Conservation (phyloP, 495 filamentous ascomycete genomes). For the Aspergillus affinis region DNA sequence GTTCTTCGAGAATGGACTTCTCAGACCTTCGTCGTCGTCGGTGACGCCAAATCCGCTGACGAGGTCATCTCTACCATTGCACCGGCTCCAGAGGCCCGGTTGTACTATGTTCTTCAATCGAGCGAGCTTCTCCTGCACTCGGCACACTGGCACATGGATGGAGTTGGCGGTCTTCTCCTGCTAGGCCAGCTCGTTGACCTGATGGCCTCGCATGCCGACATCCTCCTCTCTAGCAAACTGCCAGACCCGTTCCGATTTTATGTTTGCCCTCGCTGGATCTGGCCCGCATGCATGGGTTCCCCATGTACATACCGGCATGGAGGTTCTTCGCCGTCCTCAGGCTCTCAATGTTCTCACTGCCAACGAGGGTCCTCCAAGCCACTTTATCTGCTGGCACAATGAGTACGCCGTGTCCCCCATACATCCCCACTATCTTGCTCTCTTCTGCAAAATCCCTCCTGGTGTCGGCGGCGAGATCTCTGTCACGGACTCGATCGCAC, state of each 20-base stretch:
- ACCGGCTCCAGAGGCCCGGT: constrained; percentile 17
- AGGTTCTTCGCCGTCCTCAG: too few relatives aligned
- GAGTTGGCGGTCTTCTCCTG: constrained; percentile 28
- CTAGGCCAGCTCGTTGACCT: constrained; percentile 25
- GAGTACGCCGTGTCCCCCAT: too few relatives aligned
- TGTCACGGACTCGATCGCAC: too few relatives aligned
- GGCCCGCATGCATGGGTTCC: too few relatives aligned
- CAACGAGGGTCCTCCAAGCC: too few relatives aligned
- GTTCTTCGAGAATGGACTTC: constrained; percentile 25
- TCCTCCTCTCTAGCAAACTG: not conserved
- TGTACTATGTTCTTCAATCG: constrained; percentile 24
- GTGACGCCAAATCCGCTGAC: constrained; percentile 18
- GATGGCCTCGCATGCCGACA: constrained; percentile 6
- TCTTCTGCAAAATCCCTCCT: too few relatives aligned
- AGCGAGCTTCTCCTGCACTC: constrained; percentile 24
- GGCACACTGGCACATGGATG: constrained; percentile 37
- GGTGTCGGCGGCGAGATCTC: too few relatives aligned
- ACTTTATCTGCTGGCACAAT: too few relatives aligned
- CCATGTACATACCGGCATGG: too few relatives aligned
- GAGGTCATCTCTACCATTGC: constrained; percentile 22
- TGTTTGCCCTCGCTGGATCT: constrained; percentile 17
- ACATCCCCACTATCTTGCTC: too few relatives aligned
- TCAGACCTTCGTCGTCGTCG: constrained; percentile 26
- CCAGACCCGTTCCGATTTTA: constrained; percentile 7
- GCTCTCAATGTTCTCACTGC: too few relatives aligned